Conservation (phyloP, 257 asterid species). For the Vinca minor region DNA sequence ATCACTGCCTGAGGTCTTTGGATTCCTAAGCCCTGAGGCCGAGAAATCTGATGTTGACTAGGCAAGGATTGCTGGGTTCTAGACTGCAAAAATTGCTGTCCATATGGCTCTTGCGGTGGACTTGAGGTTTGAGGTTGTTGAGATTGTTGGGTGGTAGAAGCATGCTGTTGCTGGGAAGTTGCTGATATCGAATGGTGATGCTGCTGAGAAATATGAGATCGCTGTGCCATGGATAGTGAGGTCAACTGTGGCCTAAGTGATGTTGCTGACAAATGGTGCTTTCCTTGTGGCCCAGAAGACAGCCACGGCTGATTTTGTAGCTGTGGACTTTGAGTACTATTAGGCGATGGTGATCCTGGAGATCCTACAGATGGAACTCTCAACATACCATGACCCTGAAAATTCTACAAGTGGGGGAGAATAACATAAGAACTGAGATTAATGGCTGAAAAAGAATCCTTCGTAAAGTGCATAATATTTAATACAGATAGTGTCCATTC, state of each 20-base stretch:
- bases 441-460: background rate
- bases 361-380: constrained; percentile 58
- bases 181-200: constrained; percentile 44
- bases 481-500: background rate
- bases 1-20: constrained; percentile 48
- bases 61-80: constrained; percentile 52
- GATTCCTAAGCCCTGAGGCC: constrained; percentile 51
- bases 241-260: constrained; percentile 55
- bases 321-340: constrained; percentile 42
- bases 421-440: constrained; percentile 1
- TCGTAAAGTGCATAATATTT: background rate
- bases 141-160: constrained; percentile 38
- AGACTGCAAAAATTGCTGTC: constrained; percentile 46
- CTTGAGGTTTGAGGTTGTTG: constrained; percentile 43
- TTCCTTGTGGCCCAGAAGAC: constrained; percentile 62
- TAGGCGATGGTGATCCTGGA: constrained; percentile 49
- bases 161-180: constrained; percentile 42
- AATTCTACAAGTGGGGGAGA: constrained; percentile 34
- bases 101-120: constrained; percentile 50
- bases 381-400: constrained; percentile 69
- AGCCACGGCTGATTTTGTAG: constrained; percentile 80
- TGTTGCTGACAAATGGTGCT: constrained; percentile 63
- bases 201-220: constrained; percentile 51
- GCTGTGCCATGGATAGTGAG: constrained; percentile 58
- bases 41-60: constrained; percentile 52